Evolutionary conservation across 169 alveolate genomes (phyloP), one percentile per base, ranked within the genome.

Genomic region (Plasmodium vinckei): DNA sequence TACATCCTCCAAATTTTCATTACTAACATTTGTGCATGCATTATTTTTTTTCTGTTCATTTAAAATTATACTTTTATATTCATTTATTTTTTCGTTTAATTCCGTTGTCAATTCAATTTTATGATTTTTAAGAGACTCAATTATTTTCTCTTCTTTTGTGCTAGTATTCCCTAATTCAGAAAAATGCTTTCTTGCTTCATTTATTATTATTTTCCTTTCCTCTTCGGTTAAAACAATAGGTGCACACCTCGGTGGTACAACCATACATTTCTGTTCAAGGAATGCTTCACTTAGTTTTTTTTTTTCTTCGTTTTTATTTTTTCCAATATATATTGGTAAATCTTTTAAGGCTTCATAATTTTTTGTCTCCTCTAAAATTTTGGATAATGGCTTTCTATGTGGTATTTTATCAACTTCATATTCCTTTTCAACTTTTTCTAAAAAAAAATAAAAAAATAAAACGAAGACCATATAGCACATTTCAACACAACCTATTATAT

Each of bases 181-280:
- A 13, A 47, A 68, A 33, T 51, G 25, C 7, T 65, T 33, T 49
- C 44, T 64, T 12, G 90, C 75, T 33, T 53, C 69, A 12, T 82
- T 19, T 15, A 82, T 67, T 19, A 70, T 70, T 54, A 67, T 84
- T 70, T 70, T 82, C 69, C 42, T 82, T 59, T 82, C 90, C 59
- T 82, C 90, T 15, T 82, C 86, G 21, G 90, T 82, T 61, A 82
- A 82, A 19, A 68, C 72, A 7, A 71, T 17, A 2, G 72, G 70
- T 15, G 90, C 75, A 61, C 86, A 82, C 39, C 90, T 82, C 21
- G 79, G 86, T n/a, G 90, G 90, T 25, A 82, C 39, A 5, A 82
- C 63, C 19, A 53, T 67, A 67, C 90, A 82, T 68, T 82, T 47
- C 17, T 82, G 51, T 17, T 70, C 86, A 21, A 68, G 46, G 51